A percentile compares a stretch with the other conserved stretches of the same genome.
These are phyloP conservation scores for Amanita fuliginea DNA, from an alignment of 768 basidiomycete genomes.

Conservation along the genomic window DNA sequence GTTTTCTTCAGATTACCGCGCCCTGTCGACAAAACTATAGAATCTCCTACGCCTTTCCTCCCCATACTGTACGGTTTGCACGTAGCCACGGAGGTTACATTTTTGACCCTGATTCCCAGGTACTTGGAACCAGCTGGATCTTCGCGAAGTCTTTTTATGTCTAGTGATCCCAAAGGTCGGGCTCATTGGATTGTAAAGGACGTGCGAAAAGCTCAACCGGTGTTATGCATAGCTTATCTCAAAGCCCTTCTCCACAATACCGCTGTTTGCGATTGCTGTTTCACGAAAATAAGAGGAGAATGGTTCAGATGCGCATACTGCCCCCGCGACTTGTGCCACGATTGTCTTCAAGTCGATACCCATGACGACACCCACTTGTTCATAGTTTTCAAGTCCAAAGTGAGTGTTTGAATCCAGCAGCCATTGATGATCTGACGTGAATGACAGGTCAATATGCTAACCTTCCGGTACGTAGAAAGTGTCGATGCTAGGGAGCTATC, in stretches of 20 bases:
- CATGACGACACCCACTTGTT: slow-evolving; percentile 80
- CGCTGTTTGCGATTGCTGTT: slow-evolving; percentile 82
- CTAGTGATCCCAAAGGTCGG: slow-evolving; percentile 46
- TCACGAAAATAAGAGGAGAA: slow-evolving; percentile 69
- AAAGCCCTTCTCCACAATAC: slow-evolving; percentile 44
- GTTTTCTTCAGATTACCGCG: slow-evolving; percentile 82
- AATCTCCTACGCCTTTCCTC: slow-evolving; percentile 47
- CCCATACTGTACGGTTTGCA: slow-evolving; percentile 25
- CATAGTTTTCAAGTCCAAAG: slow-evolving; percentile 77
- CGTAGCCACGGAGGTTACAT: slow-evolving; percentile 12
- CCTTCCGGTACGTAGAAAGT: slow-evolving; percentile 43
- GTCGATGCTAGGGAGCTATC: not conserved
- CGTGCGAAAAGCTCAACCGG: not conserved
- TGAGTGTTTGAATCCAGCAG: slow-evolving; percentile 20
- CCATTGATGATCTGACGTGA: not conserved
- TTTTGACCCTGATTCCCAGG: slow-evolving; percentile 23
- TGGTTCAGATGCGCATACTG: slow-evolving; percentile 94
- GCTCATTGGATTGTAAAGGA: not conserved
- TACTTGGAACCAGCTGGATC: slow-evolving; percentile 59
- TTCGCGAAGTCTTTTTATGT: slow-evolving; percentile 22
- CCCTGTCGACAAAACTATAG: slow-evolving; percentile 51
- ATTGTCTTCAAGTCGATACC: slow-evolving; percentile 70
- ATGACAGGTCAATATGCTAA: slow-evolving; percentile 61
- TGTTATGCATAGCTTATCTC: slow-evolving; percentile 43
- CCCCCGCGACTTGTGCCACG: slow-evolving; percentile 74